A percentile compares a stretch with the other conserved stretches of the same genome.
These are phyloP conservation scores for Taphrina pruni DNA, from an alignment of 1,139 yeast species.

Conservation along the genomic window DNA sequence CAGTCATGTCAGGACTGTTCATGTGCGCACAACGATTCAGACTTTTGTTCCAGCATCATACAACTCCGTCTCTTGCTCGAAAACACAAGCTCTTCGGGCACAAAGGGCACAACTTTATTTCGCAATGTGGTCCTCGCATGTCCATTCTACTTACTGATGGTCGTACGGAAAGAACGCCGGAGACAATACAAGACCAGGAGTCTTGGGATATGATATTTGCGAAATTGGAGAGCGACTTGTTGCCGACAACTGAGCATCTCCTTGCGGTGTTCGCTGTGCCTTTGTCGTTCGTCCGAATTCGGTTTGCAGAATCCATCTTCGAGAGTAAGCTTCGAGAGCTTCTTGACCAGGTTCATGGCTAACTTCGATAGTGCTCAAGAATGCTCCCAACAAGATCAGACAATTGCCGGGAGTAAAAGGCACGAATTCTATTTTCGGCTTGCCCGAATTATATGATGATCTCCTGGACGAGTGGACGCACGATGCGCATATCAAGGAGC, in stretches of 20 bases:
- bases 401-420: conserved; percentile 62
- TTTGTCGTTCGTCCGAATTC: conserved; percentile 35
- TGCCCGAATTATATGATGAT: conserved; percentile 87
- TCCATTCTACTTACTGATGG: conserved; percentile 84
- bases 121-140: conserved; percentile 67
- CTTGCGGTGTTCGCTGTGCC: conserved; percentile 40
- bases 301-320: conserved; percentile 30
- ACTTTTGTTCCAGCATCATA: conserved; percentile 88
- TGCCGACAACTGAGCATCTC: conserved; percentile 31
- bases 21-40: conserved; percentile 81
- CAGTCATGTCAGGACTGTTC: conserved; percentile 73
- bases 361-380: conserved; percentile 37
- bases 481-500: conserved; percentile 75
- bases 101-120: conserved; percentile 46
- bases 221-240: conserved; percentile 55
- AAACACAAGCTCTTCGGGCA: conserved; percentile 48
- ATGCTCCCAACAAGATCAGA: conserved; percentile 46
- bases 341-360: not conserved
- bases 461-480: conserved; percentile 98
- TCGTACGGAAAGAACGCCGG: conserved; percentile 81
- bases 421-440: conserved; percentile 74
- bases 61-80: conserved; percentile 55
- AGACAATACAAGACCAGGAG: conserved; percentile 61
- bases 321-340: not conserved
- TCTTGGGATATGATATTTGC: conserved; percentile 69